Evolutionary conservation across 495 filamentous ascomycete species (phyloP).

Genomic region (Hypoxylon lienhwacheense): DNA sequence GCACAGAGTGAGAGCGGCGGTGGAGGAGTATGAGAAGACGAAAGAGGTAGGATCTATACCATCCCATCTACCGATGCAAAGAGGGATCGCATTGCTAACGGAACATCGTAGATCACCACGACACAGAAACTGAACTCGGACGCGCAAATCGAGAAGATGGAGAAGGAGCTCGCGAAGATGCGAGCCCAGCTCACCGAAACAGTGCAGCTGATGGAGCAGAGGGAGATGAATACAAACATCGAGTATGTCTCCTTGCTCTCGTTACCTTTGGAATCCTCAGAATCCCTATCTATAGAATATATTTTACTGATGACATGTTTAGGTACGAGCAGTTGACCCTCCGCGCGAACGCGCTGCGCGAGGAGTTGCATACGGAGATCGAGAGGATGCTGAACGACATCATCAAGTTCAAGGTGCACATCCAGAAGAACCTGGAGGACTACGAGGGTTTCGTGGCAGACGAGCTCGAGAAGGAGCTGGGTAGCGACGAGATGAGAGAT

Average conservation of each 20-base stretch:
- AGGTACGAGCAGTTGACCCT: conserved; percentile 90
- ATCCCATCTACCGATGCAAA: background rate
- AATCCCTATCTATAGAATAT: background rate
- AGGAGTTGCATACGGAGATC: conserved; percentile 93
- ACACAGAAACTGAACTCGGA: conserved; percentile 86
- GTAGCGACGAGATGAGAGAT: conserved; percentile 50
- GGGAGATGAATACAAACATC: conserved; percentile 94
- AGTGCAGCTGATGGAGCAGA: conserved; percentile 89
- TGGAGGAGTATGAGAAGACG: conserved; percentile 91
- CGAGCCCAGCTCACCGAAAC: conserved; percentile 79
- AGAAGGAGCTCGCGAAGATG: conserved; percentile 95
- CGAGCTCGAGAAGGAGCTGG: conserved; percentile 83
- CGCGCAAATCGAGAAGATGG: conserved; percentile 96
- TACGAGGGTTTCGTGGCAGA: conserved; percentile 91
- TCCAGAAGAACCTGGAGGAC: conserved; percentile 87
- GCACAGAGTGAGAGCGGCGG: conserved; percentile 77
- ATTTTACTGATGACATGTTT: conserved; percentile 22
- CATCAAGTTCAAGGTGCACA: conserved; percentile 97
- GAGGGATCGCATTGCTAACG: too few species aligned
- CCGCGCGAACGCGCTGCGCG: conserved; percentile 77
- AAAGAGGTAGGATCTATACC: conserved; percentile 64
- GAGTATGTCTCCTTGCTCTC: conserved; percentile 62
- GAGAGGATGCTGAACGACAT: conserved; percentile 96
- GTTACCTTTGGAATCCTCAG: too few species aligned
- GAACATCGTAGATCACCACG: conserved; percentile 61